Base-by-base conservation (phyloP, 495 filamentous ascomycete species). In the Penicillium paradoxum region DNA sequence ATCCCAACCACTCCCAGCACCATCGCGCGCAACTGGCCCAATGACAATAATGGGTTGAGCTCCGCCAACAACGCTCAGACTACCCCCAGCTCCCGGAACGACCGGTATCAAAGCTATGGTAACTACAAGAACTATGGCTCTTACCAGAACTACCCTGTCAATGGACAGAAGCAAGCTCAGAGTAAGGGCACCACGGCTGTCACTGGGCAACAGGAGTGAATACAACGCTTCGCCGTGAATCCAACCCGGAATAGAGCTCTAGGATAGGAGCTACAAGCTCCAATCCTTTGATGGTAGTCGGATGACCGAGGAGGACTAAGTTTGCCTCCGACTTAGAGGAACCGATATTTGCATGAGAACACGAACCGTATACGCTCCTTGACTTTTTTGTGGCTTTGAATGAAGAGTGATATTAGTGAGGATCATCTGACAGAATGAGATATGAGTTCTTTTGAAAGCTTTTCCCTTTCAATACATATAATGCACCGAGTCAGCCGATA, bases 361-460 rank as follows among this genome's bases (percentile, higher is more conserved):
- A 59, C 59, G 62, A 62, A 62, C 59, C 59, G 45, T 21, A 65
- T 65, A 65, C 62, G 34, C 56, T 65, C 62, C 42, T 54, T 52
- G 36, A 51, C 36, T 47, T 34, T 40, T 52, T 34, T 40, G n/a
- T 55, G 36, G 27, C n/a, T 19, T 30, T 5, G 29, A 52, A 15
- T 22, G 21, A 24, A 45, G 30, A 34, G 3, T 41, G 25, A 25
- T 7, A n/a, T 3, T 50, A 22, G 19, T 21, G 27, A 38, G 15
- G 4, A 27, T 27, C 4, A 11, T 17, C 14, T 22, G 21, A n/a
- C 48, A 42, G 17, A 50, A 50, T 50, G 6, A 22, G 9, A 33
- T 7, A 9, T 49, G n/a, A 27, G 25, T 27, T 27, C 10, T 32
- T 11, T 32, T 32, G 6, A 8, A 32, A 32, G 2, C 15, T 36